Evolutionary conservation across 2,329 filamentous ascomycete species (phyloP), one percentile per base, ranked within the genome.

Genomic region (Blastomyces gilchristii): DNA sequence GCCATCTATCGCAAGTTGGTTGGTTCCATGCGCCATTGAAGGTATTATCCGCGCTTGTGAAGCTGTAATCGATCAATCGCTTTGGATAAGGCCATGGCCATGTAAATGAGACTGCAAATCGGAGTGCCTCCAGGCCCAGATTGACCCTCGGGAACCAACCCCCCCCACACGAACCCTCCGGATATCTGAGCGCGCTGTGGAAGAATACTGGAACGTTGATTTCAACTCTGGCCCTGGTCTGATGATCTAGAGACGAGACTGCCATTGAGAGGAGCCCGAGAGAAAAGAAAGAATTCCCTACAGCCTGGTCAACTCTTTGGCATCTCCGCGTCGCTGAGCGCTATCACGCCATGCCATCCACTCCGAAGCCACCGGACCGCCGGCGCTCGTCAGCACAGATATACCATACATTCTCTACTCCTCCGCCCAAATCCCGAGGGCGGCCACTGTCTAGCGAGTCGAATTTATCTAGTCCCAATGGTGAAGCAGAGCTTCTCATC

Each of bases 341-440:
- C 56, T 9, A 12, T 31, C 22, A 18, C 57, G 41, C 45, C 9
- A 61, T 61, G 59, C 49, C 59, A 3, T 61, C 59, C 6, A 31
- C 43, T n/a, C 31, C 31, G 22, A 61, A 61, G 18, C 28, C 31
- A 16, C 16, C 31, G n/a, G 16, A n/a, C 8, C 25, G 52, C 16
- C 77, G 77, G 52, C 70, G 70, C 60, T 78, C 76, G 41, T 78
- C 76, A 6, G 79, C 76, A 3, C 74, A 77, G 59, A 76, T 78
- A 58, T 80, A 80, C 67, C 77, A 79, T 66, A 80, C 78, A n/a
- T 80, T 80, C 65, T 74, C 76, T 60, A 78, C 77, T 37, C 76
- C 78, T 43, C 74, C 77, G 34, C 78, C 78, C n/a, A 79, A 76
- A 63, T 78, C 77, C 63, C 74, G 77, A 62, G 77, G 78, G 12